Conservation (phyloP, 2,329 filamentous ascomycete genomes). For the Cercospora sp. region DNA sequence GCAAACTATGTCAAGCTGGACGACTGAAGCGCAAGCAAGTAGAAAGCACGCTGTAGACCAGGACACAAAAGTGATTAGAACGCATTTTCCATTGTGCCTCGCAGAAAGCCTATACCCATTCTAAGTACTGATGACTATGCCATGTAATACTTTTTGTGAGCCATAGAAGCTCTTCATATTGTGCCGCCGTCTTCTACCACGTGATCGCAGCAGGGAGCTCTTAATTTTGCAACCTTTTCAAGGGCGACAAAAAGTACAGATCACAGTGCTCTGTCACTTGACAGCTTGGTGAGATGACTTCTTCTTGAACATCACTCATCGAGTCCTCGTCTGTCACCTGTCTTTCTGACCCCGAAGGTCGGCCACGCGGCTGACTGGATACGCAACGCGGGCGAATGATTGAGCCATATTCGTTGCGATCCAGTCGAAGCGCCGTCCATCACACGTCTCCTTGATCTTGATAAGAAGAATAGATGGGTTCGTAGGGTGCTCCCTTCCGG, state of each 20-base stretch:
- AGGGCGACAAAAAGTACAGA: neutral
- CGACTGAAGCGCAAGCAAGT: constrained; percentile 36
- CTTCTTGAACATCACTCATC: neutral
- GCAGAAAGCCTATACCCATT: neutral
- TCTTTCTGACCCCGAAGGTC: neutral
- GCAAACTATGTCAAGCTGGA: constrained; percentile 54
- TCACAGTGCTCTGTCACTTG: neutral
- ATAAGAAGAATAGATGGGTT: neutral
- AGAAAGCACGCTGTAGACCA: neutral
- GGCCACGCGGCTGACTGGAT: neutral
- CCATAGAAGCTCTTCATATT: neutral
- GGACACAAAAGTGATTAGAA: constrained; percentile 2
- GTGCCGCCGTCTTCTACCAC: neutral
- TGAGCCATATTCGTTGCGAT: neutral
- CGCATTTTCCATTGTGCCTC: neutral
- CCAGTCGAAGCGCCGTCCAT: constrained; percentile 12
- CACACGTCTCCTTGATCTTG: neutral
- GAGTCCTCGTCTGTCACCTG: neutral
- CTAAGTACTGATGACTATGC: neutral
- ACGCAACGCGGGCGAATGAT: neutral
- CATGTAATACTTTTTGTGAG: neutral
- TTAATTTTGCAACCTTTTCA: neutral
- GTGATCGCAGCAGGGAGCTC: neutral
- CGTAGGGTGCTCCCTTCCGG: neutral
- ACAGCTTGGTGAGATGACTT: neutral